A percentile compares a stretch with the other conserved stretches of the same genome.
These are phyloP conservation scores for Botrytis hyacinthi DNA, from an alignment of 2,329 filamentous ascomycete genomes.

Conservation along the genomic window DNA sequence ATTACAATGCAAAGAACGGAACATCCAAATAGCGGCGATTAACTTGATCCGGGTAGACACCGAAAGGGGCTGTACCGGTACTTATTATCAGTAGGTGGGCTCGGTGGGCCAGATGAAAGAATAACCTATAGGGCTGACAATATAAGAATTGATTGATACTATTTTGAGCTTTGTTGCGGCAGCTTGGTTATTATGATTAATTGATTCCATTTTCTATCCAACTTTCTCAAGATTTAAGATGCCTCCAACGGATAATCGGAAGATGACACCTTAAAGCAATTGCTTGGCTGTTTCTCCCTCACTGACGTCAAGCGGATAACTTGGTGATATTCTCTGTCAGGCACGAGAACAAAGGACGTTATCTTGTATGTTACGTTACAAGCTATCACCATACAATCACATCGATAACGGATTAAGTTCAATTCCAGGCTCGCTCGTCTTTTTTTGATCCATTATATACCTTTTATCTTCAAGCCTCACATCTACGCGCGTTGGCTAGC, in stretches of 20 bases:
- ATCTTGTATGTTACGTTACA: neutral
- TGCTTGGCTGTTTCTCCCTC: neutral
- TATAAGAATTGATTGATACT: neutral
- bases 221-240: neutral
- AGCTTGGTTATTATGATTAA: neutral
- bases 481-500: neutral
- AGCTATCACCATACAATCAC: neutral
- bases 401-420: neutral
- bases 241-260: neutral
- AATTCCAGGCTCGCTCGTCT: neutral
- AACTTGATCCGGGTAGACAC: neutral
- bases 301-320: conserved; percentile 16
- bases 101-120: neutral
- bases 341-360: neutral
- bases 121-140: neutral
- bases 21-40: neutral
- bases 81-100: neutral
- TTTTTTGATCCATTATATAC: neutral
- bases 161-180: neutral
- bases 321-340: neutral
- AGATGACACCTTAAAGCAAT: neutral
- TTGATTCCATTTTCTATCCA: neutral
- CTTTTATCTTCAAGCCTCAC: neutral
- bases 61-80: neutral
- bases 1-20: neutral